Evolutionary conservation across 2,329 filamentous ascomycete genomes (phyloP).

Genomic region (Coleophoma crateriformis): DNA sequence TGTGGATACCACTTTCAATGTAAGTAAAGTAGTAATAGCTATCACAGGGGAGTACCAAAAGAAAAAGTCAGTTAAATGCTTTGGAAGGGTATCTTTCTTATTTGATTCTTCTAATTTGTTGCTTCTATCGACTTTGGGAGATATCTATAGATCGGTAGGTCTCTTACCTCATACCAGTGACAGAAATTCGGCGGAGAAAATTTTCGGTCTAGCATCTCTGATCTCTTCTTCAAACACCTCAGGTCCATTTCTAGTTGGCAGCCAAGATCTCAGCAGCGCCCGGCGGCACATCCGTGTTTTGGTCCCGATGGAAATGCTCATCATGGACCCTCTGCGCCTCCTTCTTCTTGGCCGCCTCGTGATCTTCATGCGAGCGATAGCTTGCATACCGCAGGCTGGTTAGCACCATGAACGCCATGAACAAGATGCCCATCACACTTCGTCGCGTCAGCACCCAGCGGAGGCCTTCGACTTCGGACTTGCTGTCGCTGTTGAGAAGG

Average conservation of each 20-base stretch:
- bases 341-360: constrained; percentile 18
- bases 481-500: constrained; percentile 79
- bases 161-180: too few relatives aligned
- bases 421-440: constrained; percentile 58
- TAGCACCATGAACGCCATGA: constrained; percentile 59
- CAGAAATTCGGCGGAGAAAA: too few relatives aligned
- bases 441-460: constrained; percentile 75
- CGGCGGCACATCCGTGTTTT: constrained; percentile 37
- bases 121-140: too few relatives aligned
- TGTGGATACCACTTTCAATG: too few relatives aligned
- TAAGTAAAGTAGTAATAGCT: too few relatives aligned
- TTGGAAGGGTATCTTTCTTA: too few relatives aligned
- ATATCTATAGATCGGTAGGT: too few relatives aligned
- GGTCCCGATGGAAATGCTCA: constrained; percentile 13
- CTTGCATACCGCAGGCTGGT: constrained; percentile 55
- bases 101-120: too few relatives aligned
- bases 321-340: constrained; percentile 13
- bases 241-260: constrained; percentile 37
- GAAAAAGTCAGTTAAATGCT: too few relatives aligned
- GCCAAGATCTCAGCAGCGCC: constrained; percentile 53
- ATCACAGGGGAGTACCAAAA: too few relatives aligned
- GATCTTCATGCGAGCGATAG: constrained; percentile 34
- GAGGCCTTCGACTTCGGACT: constrained; percentile 85
- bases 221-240: too few relatives aligned
- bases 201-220: too few relatives aligned